Percentiles rank a stretch among this genome's conserved stretches.
These are phyloP conservation scores for Nothophoma quercina DNA, from an alignment of 2,329 filamentous ascomycete genomes.

Conservation along the genomic window DNA sequence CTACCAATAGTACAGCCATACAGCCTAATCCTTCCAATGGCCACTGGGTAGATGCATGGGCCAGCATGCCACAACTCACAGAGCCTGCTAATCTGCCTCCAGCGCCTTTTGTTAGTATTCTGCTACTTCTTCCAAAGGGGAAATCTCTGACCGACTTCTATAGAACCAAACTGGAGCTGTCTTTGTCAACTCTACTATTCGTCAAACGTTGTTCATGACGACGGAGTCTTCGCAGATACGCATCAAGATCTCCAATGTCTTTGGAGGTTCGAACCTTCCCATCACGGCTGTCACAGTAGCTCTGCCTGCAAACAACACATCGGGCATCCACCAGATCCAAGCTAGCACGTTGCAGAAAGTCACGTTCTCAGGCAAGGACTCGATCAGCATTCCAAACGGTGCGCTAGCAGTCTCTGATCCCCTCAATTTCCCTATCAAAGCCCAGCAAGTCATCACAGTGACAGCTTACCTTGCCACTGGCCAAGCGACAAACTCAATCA, in stretches of 20 bases:
- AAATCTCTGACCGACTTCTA: not conserved
- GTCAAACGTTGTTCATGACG: slow-evolving; percentile 70
- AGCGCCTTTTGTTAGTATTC: slow-evolving; percentile 58
- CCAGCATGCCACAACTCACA: slow-evolving; percentile 70
- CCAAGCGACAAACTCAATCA: slow-evolving; percentile 65
- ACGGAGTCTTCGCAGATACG: slow-evolving; percentile 65
- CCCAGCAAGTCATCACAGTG: slow-evolving; percentile 63
- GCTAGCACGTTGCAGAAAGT: slow-evolving; percentile 60
- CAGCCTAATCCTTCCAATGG: slow-evolving; percentile 37
- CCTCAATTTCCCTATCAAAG: slow-evolving; percentile 61
- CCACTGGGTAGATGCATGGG: slow-evolving; percentile 71
- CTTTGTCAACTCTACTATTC: slow-evolving; percentile 69
- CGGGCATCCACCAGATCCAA: slow-evolving; percentile 63
- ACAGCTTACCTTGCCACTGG: slow-evolving; percentile 66
- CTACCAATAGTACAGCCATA: not conserved
- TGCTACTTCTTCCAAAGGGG: too few species aligned
- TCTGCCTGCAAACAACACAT: slow-evolving; percentile 61
- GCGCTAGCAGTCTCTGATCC: slow-evolving; percentile 68
- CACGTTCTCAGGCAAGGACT: slow-evolving; percentile 64
- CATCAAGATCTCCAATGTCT: slow-evolving; percentile 70
- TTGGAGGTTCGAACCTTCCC: slow-evolving; percentile 66
- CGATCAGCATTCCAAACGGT: slow-evolving; percentile 62
- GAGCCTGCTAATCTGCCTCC: slow-evolving; percentile 69
- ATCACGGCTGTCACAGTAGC: slow-evolving; percentile 67
- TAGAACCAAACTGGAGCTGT: slow-evolving; percentile 63